These are phyloP conservation scores for Acephala macrosclerotiorum DNA, from an alignment of 2,329 filamentous ascomycete genomes.

Conservation along the genomic window DNA sequence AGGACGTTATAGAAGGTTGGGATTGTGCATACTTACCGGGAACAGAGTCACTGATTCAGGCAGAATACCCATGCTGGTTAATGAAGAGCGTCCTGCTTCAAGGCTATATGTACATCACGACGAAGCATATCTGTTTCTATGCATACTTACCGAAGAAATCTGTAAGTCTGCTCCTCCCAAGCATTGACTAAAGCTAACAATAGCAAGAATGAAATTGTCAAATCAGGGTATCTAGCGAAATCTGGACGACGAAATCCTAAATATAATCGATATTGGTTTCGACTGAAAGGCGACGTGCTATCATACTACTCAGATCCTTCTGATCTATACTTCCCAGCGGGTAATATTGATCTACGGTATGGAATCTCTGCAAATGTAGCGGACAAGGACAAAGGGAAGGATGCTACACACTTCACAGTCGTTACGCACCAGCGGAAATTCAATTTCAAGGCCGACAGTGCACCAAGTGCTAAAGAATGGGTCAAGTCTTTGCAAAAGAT, in stretches of 20 bases:
- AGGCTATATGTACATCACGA: slow-evolving; percentile 95
- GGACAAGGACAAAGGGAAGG: slow-evolving; percentile 76
- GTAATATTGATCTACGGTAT: slow-evolving; percentile 91
- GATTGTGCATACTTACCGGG: slow-evolving; percentile 6
- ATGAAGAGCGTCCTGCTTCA: slow-evolving; percentile 91
- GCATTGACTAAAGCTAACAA: slow-evolving; percentile 36
- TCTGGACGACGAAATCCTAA: slow-evolving; percentile 87
- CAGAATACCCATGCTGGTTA: slow-evolving; percentile 93
- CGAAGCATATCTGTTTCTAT: slow-evolving; percentile 94
- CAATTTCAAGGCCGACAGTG: slow-evolving; percentile 88
- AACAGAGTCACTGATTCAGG: slow-evolving; percentile 28
- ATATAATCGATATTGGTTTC: slow-evolving; percentile 93
- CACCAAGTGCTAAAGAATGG: slow-evolving; percentile 92
- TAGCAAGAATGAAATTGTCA: slow-evolving; percentile 72
- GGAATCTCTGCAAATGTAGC: slow-evolving; percentile 84
- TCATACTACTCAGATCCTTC: slow-evolving; percentile 87
- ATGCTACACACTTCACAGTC: slow-evolving; percentile 79
- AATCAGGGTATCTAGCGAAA: slow-evolving; percentile 89
- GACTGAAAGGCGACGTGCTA: slow-evolving; percentile 88
- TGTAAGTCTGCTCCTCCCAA: slow-evolving; percentile 54
- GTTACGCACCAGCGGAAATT: slow-evolving; percentile 85
- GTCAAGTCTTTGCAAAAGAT: slow-evolving; percentile 92
- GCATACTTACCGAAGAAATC: slow-evolving; percentile 95
- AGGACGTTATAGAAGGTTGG: slow-evolving; percentile 82
- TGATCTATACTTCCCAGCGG: slow-evolving; percentile 89